A percentile compares a stretch with the other conserved stretches of the same genome.
phyloP scores from a whole-genome alignment of 2,329 filamentous ascomycete genomes.

The Cryphonectria carpinicola region DNA sequence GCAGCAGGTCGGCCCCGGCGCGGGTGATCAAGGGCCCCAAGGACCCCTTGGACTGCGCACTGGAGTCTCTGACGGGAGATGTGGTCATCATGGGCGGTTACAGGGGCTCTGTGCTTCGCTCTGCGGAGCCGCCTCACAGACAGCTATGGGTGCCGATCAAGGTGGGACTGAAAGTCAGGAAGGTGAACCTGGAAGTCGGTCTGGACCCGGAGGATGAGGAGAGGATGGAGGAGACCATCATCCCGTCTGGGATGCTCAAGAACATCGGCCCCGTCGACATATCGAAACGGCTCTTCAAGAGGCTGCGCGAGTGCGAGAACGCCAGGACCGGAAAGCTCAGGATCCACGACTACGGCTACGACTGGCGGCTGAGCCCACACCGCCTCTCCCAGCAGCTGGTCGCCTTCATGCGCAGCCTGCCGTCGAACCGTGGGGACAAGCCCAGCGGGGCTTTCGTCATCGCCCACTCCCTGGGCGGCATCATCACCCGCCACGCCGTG shows the following conservation, averaged over 20 bases:
- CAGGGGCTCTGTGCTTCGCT: conserved; percentile 85
- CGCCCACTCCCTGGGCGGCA: conserved; percentile 83
- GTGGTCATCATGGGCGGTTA: conserved; percentile 90
- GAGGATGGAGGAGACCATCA: conserved; percentile 79
- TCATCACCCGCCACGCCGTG: conserved; percentile 86
- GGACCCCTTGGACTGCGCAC: conserved; percentile 52
- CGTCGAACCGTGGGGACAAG: conserved; percentile 65
- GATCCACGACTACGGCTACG: conserved; percentile 90
- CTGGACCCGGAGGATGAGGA: conserved; percentile 82
- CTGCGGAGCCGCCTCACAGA: conserved; percentile 78
- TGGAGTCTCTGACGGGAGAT: conserved; percentile 78
- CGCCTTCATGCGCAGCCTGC: conserved; percentile 72
- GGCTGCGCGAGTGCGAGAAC: conserved; percentile 75
- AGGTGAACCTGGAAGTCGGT: conserved; percentile 88
- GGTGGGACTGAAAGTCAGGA: conserved; percentile 86
- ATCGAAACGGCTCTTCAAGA: conserved; percentile 78
- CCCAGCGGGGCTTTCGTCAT: conserved; percentile 77
- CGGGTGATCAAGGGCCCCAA: conserved; percentile 33
- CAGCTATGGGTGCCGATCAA: conserved; percentile 95
- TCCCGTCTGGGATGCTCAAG: conserved; percentile 85
- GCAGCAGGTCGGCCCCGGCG: conserved; percentile 27
- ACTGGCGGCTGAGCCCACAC: conserved; percentile 87
- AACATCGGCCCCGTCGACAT: conserved; percentile 93
- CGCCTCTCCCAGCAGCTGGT: conserved; percentile 74
- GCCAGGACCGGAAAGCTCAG: conserved; percentile 71